phyloP scores from a whole-genome alignment of 257 asterid genomes.

The Solanum arcanum region DNA sequence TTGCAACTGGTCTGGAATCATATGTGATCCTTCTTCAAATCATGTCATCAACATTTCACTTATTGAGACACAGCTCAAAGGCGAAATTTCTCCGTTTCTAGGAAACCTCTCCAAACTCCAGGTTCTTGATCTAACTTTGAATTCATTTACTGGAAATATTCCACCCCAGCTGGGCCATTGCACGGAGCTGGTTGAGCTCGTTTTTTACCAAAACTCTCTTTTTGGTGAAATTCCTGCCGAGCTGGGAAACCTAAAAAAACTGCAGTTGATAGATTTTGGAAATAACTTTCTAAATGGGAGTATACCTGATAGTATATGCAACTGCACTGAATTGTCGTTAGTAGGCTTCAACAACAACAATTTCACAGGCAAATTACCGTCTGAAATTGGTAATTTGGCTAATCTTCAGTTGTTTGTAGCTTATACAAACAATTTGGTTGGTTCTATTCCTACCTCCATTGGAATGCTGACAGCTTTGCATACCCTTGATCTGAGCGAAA shows the following conservation, averaged over 20 bases:
- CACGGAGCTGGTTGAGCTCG: conserved; percentile 26
- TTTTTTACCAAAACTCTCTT: conserved; percentile 37
- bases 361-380: conserved; percentile 56
- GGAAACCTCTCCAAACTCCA: conserved; percentile 66
- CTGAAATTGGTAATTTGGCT: conserved; percentile 36
- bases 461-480: conserved; percentile 36
- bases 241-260: conserved; percentile 33
- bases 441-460: conserved; percentile 52
- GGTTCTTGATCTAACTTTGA: conserved; percentile 62
- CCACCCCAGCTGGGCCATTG: conserved; percentile 46
- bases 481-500: conserved; percentile 42
- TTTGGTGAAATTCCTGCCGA: conserved; percentile 53
- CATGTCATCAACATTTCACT: conserved; percentile 46
- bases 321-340: conserved; percentile 38
- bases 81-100: conserved; percentile 40
- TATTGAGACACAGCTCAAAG: conserved; percentile 34
- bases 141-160: conserved; percentile 52
- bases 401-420: conserved; percentile 46
- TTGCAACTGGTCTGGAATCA: conserved; percentile 76
- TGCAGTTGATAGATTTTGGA: conserved; percentile 48
- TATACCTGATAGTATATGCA: conserved; percentile 49
- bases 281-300: conserved; percentile 42
- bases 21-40: conserved; percentile 24
- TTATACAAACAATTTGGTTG: conserved; percentile 33
- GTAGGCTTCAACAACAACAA: conserved; percentile 41